Evolutionary conservation across 805 yeast genomes (phyloP).

Genomic region (Kazachstania africana): DNA sequence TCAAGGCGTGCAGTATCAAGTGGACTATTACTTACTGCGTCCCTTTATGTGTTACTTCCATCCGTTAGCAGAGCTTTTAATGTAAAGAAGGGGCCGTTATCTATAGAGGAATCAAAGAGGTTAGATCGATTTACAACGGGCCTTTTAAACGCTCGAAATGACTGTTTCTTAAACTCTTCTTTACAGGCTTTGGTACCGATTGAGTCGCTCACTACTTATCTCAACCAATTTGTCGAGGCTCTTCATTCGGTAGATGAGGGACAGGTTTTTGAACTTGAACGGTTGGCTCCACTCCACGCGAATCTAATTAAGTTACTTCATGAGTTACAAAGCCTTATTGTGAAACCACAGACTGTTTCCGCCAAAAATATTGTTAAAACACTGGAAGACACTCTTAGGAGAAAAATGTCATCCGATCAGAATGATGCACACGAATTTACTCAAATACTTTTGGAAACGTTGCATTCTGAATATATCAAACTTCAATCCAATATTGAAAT

Average conservation of each 20-base stretch:
- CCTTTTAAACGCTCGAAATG: slow-evolving; percentile 67
- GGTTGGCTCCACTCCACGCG: slow-evolving; percentile 36
- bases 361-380: slow-evolving; percentile 72
- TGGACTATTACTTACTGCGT: neutral
- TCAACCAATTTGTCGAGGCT: slow-evolving; percentile 22
- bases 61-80: neutral
- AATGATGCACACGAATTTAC: slow-evolving; percentile 94
- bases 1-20: too few species aligned
- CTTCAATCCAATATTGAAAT: too few species aligned
- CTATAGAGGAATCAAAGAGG: slow-evolving; percentile 31
- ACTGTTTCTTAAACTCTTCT: slow-evolving; percentile 86
- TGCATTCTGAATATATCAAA: slow-evolving; percentile 56
- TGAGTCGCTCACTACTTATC: slow-evolving; percentile 46
- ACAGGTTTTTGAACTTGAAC: neutral
- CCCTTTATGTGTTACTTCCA: neutral
- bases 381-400: slow-evolving; percentile 59
- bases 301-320: slow-evolving; percentile 41
- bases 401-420: slow-evolving; percentile 68
- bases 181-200: slow-evolving; percentile 66
- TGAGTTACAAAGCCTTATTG: slow-evolving; percentile 52
- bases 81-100: too few species aligned
- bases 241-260: neutral
- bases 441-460: slow-evolving; percentile 67
- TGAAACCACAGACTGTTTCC: slow-evolving; percentile 42
- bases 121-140: slow-evolving; percentile 72